A percentile compares a stretch with the other conserved stretches of the same genome.
These are phyloP conservation scores for Silene noctiflora DNA, from an alignment of 179 eudicot genomes.

Conservation along the genomic window DNA sequence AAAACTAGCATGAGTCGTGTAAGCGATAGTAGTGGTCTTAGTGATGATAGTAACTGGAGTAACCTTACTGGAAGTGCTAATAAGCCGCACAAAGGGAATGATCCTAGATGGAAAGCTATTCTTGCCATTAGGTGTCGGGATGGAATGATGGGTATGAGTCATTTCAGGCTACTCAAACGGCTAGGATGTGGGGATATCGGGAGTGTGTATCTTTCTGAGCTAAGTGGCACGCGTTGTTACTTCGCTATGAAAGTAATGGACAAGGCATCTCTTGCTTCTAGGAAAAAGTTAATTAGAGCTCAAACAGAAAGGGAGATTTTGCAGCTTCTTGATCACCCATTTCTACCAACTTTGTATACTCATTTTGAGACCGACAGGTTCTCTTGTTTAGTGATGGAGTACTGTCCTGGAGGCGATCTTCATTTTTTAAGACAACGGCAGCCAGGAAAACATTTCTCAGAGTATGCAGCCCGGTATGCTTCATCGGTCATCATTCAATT, in stretches of 20 bases:
- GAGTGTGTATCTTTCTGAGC: slow-evolving; percentile 76
- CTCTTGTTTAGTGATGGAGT: slow-evolving; percentile 86
- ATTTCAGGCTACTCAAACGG: slow-evolving; percentile 65
- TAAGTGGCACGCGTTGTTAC: slow-evolving; percentile 71
- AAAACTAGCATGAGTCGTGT: slow-evolving; percentile 83
- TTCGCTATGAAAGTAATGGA: slow-evolving; percentile 98
- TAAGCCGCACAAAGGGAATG: slow-evolving; percentile 91
- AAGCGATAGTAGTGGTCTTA: slow-evolving; percentile 77
- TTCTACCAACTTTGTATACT: slow-evolving; percentile 78
- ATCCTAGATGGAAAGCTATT: slow-evolving; percentile 90
- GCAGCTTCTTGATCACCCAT: slow-evolving; percentile 88
- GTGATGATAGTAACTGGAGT: slow-evolving; percentile 93
- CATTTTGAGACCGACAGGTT: slow-evolving; percentile 93
- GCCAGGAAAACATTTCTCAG: slow-evolving; percentile 89
- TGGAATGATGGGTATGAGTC: slow-evolving; percentile 84
- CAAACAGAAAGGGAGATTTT: slow-evolving; percentile 87
- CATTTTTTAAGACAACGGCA: slow-evolving; percentile 78
- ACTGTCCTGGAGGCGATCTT: slow-evolving; percentile 90
- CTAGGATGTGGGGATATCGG: slow-evolving; percentile 92
- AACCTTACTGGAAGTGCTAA: slow-evolving; percentile 68
- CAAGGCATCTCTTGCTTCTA: slow-evolving; percentile 73
- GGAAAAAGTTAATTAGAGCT: slow-evolving; percentile 79
- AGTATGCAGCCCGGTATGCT: slow-evolving; percentile 79
- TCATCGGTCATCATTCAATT: not conserved
- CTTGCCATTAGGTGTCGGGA: slow-evolving; percentile 61